Conservation (phyloP, 2,329 filamentous ascomycete genomes). For the Ceratocystis harringtonii region DNA sequence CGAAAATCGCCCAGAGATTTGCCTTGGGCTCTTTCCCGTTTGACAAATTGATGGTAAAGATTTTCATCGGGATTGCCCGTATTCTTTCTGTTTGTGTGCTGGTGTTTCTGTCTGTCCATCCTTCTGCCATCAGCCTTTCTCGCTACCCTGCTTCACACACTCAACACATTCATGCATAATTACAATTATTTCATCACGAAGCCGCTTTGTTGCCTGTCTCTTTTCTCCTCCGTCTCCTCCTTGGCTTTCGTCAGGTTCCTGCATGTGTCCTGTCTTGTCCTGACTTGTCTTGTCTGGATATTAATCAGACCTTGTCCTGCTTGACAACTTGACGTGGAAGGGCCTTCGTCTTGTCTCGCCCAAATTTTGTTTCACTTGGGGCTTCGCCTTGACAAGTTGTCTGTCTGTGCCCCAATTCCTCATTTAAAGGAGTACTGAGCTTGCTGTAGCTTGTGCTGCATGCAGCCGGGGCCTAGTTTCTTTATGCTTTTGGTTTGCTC, state of each 20-base stretch:
- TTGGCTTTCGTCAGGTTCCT: neutral
- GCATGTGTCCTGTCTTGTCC: neutral
- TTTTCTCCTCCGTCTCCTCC: neutral
- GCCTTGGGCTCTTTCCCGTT: neutral
- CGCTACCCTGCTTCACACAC: neutral
- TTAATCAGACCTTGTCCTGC: neutral
- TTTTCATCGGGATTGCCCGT: neutral
- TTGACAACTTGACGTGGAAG: neutral
- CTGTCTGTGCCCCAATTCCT: neutral
- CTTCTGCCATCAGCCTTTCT: neutral
- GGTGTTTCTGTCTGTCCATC: neutral
- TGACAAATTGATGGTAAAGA: neutral
- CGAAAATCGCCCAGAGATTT: slow-evolving; percentile 2
- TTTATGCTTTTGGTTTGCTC: no score
- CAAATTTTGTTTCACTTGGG: slow-evolving; percentile 3
- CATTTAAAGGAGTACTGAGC: neutral
- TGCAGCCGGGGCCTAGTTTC: no score
- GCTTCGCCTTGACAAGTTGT: slow-evolving; percentile 1
- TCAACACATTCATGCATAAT: neutral
- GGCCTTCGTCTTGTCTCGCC: slow-evolving; percentile 2
- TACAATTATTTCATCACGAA: neutral
- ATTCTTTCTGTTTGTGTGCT: no score
- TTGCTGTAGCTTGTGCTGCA: neutral
- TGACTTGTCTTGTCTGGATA: neutral
- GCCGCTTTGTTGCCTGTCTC: neutral